Conservation (phyloP, 1,284 basidiomycete species). For the Salmacisia buchloeana region DNA sequence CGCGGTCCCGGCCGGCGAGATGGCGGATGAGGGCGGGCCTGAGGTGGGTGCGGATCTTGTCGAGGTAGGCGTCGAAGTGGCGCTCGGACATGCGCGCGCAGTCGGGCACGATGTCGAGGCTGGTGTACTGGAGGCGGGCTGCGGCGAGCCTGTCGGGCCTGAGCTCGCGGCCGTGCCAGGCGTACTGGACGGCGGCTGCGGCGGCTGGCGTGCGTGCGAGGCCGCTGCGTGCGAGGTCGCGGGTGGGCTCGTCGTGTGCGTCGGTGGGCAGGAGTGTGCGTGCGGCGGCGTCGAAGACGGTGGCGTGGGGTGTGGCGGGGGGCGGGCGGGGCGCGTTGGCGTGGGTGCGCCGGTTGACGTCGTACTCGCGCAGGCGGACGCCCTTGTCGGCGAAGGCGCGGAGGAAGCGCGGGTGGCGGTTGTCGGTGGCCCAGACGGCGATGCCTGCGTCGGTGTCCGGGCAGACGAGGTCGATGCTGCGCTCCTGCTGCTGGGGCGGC, state of each 20-base stretch:
- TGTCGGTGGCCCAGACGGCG: constrained; percentile 37
- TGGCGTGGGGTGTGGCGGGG: constrained; percentile 19
- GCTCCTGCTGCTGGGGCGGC: constrained; percentile 17
- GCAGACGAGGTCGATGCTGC: constrained; percentile 31
- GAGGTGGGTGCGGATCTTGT: constrained; percentile 17
- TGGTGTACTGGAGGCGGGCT: constrained; percentile 16
- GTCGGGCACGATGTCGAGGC: constrained; percentile 36
- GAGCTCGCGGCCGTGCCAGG: too few species aligned
- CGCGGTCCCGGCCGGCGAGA: background rate
- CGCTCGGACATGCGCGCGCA: constrained; percentile 34
- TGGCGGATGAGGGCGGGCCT: background rate
- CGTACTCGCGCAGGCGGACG: constrained; percentile 19
- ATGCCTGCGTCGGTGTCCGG: constrained; percentile 37
- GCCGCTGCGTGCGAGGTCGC: constrained; percentile 8
- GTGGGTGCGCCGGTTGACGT: background rate
- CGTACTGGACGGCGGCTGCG: too few species aligned
- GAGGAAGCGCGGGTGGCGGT: constrained; percentile 36
- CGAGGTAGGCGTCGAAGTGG: constrained; percentile 33
- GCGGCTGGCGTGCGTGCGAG: too few species aligned
- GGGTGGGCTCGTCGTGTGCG: constrained; percentile 17
- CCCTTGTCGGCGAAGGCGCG: constrained; percentile 37
- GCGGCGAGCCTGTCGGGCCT: too few species aligned
- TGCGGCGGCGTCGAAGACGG: constrained; percentile 16
- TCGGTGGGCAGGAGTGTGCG: constrained; percentile 20
- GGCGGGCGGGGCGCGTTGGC: constrained; percentile 15